Conservation (phyloP, 768 basidiomycete species). For the Sporobolomyces pararoseus region DNA sequence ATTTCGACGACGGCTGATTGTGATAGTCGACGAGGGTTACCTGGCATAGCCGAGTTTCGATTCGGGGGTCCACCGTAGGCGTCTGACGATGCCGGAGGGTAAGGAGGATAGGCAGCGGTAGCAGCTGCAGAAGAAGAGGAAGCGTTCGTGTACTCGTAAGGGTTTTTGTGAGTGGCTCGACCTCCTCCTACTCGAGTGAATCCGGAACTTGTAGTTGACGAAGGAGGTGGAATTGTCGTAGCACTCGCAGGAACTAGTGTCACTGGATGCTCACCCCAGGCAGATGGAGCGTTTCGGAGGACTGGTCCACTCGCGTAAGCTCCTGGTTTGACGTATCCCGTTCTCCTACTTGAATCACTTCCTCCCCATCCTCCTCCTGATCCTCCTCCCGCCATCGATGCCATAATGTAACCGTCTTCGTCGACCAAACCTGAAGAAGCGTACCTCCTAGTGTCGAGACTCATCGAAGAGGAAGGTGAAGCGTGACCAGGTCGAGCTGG, state of each 20-base stretch:
- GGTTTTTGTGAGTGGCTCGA: slow-evolving; percentile 27
- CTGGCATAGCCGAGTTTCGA: background rate
- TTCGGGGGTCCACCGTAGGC: slow-evolving; percentile 4
- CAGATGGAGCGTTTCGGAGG: slow-evolving; percentile 26
- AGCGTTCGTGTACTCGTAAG: slow-evolving; percentile 31
- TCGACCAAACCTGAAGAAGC: slow-evolving; percentile 50
- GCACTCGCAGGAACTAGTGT: slow-evolving; percentile 19
- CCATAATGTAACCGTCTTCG: slow-evolving; percentile 77
- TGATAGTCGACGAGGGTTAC: slow-evolving; percentile 19
- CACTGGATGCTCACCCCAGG: slow-evolving; percentile 32
- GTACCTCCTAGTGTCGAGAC: slow-evolving; percentile 1
- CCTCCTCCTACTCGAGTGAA: slow-evolving; percentile 39
- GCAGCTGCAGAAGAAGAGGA: no score
- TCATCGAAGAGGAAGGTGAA: slow-evolving; percentile 62
- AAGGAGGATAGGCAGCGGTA: slow-evolving; percentile 32
- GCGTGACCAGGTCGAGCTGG: slow-evolving; percentile 63
- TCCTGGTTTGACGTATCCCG: slow-evolving; percentile 35
- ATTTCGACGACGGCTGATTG: slow-evolving; percentile 22
- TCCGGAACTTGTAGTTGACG: slow-evolving; percentile 19
- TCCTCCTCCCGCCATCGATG: slow-evolving; percentile 59
- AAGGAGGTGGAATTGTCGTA: background rate
- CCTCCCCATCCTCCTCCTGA: slow-evolving; percentile 17
- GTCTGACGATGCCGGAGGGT: slow-evolving; percentile 34
- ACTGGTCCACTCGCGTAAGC: slow-evolving; percentile 34
- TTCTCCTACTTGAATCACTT: slow-evolving; percentile 9